These are phyloP conservation scores for Wickerhamiella azyma DNA, from an alignment of 805 yeast species.

Conservation along the genomic window DNA sequence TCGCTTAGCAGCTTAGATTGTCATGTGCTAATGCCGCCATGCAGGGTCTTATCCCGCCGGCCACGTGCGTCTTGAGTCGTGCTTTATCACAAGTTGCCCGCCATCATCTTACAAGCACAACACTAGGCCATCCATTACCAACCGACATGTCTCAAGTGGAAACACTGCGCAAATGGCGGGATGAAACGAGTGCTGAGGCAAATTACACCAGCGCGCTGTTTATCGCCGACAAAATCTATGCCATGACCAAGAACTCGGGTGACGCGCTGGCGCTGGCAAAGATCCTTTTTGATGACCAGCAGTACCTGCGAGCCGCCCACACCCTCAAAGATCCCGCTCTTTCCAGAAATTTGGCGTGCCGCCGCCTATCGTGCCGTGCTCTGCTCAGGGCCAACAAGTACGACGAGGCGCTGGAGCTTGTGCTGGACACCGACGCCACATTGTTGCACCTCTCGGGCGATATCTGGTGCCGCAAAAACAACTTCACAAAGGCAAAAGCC, in stretches of 20 bases:
- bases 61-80: too few species aligned
- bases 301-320: constrained; percentile 66
- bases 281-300: constrained; percentile 63
- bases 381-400: constrained; percentile 33
- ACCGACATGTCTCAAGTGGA: constrained; percentile 51
- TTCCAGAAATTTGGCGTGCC: constrained; percentile 47
- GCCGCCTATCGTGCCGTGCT: constrained; percentile 68
- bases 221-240: constrained; percentile 79
- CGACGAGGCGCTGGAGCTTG: constrained; percentile 79
- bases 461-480: constrained; percentile 68
- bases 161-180: constrained; percentile 77
- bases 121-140: not conserved
- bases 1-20: too few species aligned
- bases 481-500: constrained; percentile 73
- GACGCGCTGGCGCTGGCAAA: constrained; percentile 97
- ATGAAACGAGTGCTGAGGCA: constrained; percentile 85
- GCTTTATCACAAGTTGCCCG: too few species aligned
- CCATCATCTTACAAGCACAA: not conserved
- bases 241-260: constrained; percentile 71
- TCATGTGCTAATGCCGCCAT: too few species aligned
- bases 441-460: constrained; percentile 76
- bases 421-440: constrained; percentile 66
- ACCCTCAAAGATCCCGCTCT: constrained; percentile 46
- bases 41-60: too few species aligned
- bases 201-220: constrained; percentile 81